A percentile compares a stretch with the other conserved stretches of the same genome.
Evolutionary conservation across 2,329 filamentous ascomycete genomes (phyloP).

Genomic region (Rhexocercosporidium sp.): DNA sequence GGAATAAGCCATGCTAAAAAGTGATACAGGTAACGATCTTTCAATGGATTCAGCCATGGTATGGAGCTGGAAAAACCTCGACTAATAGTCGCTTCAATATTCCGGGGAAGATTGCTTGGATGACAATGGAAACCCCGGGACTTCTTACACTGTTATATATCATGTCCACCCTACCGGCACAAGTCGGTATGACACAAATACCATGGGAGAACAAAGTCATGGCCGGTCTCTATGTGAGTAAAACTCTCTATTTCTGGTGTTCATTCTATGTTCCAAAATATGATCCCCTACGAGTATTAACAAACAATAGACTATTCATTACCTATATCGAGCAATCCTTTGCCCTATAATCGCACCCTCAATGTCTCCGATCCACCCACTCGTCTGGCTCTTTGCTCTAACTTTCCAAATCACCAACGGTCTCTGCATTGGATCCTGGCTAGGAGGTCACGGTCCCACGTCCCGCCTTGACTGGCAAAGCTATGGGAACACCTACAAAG

Average conservation of each 20-base stretch:
- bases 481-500: conserved; percentile 42
- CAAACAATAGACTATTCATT: conserved; percentile 74
- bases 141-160: conserved; percentile 80
- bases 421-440: conserved; percentile 77
- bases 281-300: too few relatives aligned
- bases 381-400: conserved; percentile 68
- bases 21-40: conserved; percentile 65
- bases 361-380: conserved; percentile 86
- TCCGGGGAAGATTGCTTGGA: conserved; percentile 88
- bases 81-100: conserved; percentile 76
- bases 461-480: conserved; percentile 59
- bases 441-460: conserved; percentile 78
- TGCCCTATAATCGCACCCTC: conserved; percentile 84
- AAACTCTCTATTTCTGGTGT: not conserved
- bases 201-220: conserved; percentile 82
- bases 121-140: conserved; percentile 84
- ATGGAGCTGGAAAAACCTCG: conserved; percentile 93
- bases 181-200: conserved; percentile 62
- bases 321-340: conserved; percentile 85
- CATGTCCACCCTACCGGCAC: conserved; percentile 69
- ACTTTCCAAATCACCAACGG: conserved; percentile 84
- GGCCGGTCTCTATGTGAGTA: conserved; percentile 64
- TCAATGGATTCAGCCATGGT: conserved; percentile 79
- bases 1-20: not conserved
- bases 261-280: not conserved